Conservation (phyloP, 2,329 filamentous ascomycete genomes). For the Fusarium buharicum region DNA sequence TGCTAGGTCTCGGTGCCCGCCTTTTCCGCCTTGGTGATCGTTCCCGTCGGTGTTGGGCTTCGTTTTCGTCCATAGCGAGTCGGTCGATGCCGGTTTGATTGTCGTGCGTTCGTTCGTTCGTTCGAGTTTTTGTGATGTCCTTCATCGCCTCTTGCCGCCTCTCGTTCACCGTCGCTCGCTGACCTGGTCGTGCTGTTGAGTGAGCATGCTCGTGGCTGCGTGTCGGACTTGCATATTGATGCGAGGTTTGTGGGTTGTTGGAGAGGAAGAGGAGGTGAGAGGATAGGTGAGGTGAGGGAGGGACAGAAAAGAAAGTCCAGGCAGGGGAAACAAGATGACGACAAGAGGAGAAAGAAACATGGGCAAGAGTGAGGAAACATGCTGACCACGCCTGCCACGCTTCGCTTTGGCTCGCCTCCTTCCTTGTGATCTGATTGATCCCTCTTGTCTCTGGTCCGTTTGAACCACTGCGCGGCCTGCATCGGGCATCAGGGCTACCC, state of each 20-base stretch:
- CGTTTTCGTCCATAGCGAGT: constrained; percentile 35
- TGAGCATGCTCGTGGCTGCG: constrained; percentile 1
- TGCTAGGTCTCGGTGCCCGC: constrained; percentile 34
- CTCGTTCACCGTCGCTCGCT: neutral
- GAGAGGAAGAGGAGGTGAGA: constrained; percentile 32
- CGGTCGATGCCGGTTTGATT: constrained; percentile 22
- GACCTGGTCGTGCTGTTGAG: neutral
- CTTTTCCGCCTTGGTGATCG: constrained; percentile 34
- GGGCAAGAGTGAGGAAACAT: neutral
- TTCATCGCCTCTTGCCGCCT: constrained; percentile 1
- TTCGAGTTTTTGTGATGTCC: neutral
- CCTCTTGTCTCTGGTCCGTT: neutral
- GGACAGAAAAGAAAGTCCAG: constrained; percentile 42
- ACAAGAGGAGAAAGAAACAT: constrained; percentile 8
- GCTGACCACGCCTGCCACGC: constrained; percentile 7
- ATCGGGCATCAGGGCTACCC: constrained; percentile 15
- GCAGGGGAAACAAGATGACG: constrained; percentile 34
- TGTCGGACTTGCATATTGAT: constrained; percentile 23
- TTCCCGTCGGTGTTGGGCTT: constrained; percentile 30
- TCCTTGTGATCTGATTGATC: constrained; percentile 8
- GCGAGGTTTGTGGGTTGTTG: constrained; percentile 37
- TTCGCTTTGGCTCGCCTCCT: neutral
- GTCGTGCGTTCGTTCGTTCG: constrained; percentile 2
- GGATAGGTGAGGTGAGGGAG: constrained; percentile 24
- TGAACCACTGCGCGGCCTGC: constrained; percentile 15